phyloP scores from a whole-genome alignment of 2,329 filamentous ascomycete species.

The Paraphaeosphaeria minitans region DNA sequence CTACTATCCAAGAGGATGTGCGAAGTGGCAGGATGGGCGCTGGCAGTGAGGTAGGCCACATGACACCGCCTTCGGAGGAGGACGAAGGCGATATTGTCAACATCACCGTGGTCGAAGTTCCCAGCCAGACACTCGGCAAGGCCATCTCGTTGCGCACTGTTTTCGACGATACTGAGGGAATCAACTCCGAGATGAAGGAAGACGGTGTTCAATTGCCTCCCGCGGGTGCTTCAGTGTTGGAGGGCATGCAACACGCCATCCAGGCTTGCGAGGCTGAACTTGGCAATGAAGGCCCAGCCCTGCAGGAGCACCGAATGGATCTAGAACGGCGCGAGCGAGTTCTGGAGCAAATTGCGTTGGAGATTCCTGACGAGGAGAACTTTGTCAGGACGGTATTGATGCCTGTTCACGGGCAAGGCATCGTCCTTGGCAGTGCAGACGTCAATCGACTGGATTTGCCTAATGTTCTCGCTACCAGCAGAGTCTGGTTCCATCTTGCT shows the following conservation, averaged over 20 bases:
- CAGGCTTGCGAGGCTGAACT: slow-evolving; percentile 77
- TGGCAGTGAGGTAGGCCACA: slow-evolving; percentile 60
- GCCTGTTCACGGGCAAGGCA: slow-evolving; percentile 76
- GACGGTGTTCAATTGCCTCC: slow-evolving; percentile 81
- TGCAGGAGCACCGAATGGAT: slow-evolving; percentile 75
- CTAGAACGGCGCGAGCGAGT: slow-evolving; percentile 82
- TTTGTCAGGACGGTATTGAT: slow-evolving; percentile 84
- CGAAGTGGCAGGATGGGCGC: slow-evolving; percentile 67
- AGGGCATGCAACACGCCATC: slow-evolving; percentile 86
- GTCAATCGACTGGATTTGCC: slow-evolving; percentile 77
- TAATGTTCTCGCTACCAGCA: slow-evolving; percentile 76
- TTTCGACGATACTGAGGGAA: slow-evolving; percentile 90
- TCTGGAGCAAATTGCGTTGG: slow-evolving; percentile 83
- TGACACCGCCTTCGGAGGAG: slow-evolving; percentile 73
- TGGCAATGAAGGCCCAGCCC: slow-evolving; percentile 70
- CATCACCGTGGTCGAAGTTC: slow-evolving; percentile 86
- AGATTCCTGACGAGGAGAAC: slow-evolving; percentile 79
- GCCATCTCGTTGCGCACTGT: slow-evolving; percentile 87
- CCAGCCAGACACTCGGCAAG: slow-evolving; percentile 79
- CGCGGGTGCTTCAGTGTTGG: slow-evolving; percentile 79
- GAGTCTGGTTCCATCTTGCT: slow-evolving; percentile 93
- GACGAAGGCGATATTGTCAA: slow-evolving; percentile 82
- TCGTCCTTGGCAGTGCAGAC: slow-evolving; percentile 71
- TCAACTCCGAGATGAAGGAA: slow-evolving; percentile 96
- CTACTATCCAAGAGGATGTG: slow-evolving; percentile 79